Evolutionary conservation across 495 filamentous ascomycete genomes (phyloP).

Genomic region (Entonaema liquescens): DNA sequence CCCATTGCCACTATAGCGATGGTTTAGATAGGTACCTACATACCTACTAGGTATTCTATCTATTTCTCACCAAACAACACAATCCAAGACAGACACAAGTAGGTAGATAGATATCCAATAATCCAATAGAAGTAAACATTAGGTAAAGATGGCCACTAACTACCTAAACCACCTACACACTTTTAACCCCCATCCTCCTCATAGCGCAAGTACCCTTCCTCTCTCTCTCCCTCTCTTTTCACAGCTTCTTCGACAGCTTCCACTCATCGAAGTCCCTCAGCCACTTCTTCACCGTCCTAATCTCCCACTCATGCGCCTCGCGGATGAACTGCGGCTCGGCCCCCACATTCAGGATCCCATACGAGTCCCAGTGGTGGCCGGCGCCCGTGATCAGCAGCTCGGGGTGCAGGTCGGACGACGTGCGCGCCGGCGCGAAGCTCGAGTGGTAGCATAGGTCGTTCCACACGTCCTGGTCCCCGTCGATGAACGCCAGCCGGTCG

Average conservation of each 20-base stretch:
- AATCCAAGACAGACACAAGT: too few relatives aligned
- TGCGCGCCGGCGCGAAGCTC: conserved; percentile 45
- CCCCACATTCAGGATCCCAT: conserved; percentile 54
- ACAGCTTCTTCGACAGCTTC: conserved; percentile 27
- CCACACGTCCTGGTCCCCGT: conserved; percentile 59
- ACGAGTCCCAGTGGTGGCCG: conserved; percentile 62
- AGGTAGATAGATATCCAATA: too few relatives aligned
- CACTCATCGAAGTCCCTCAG: conserved; percentile 36
- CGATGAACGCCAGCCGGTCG: conserved; percentile 59
- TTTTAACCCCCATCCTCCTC: too few relatives aligned
- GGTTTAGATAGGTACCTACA: too few relatives aligned
- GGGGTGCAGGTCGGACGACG: conserved; percentile 50
- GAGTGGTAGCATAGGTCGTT: conserved; percentile 58
- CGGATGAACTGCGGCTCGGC: conserved; percentile 60
- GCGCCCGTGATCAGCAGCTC: conserved; percentile 55
- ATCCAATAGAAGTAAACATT: background rate
- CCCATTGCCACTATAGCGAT: too few relatives aligned
- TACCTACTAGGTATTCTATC: too few relatives aligned
- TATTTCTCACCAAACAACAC: background rate
- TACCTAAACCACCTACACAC: background rate
- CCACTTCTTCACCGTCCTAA: conserved; percentile 53
- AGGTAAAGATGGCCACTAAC: background rate
- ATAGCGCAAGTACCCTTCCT: background rate
- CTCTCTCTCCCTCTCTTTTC: background rate
- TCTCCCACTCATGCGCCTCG: conserved; percentile 61